Evolutionary conservation across 441 rosid species (phyloP).

Genomic region (Erodium texanum): DNA sequence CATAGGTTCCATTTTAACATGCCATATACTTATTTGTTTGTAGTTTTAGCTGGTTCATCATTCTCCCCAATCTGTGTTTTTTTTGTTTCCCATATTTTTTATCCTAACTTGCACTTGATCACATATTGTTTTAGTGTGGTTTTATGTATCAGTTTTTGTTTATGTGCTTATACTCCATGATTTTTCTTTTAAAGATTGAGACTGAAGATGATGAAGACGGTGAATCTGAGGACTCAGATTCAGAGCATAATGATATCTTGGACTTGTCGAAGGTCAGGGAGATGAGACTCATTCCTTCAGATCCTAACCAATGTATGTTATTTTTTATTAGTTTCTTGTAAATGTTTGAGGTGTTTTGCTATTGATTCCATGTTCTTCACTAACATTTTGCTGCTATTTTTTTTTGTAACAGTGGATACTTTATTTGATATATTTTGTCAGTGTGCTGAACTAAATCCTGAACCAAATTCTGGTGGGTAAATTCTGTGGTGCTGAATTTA

Average conservation of each 20-base stretch:
- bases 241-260: slow-evolving; percentile 38
- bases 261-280: slow-evolving; percentile 61
- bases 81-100: not conserved
- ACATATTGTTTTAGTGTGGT: too few species aligned
- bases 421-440: slow-evolving; percentile 76
- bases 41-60: not conserved
- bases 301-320: slow-evolving; percentile 53
- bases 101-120: too few species aligned
- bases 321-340: not conserved
- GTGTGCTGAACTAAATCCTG: slow-evolving; percentile 93
- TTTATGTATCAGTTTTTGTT: too few species aligned
- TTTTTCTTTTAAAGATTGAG: slow-evolving; percentile 54
- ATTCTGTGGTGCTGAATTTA: not conserved
- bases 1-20: too few species aligned
- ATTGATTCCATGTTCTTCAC: not conserved
- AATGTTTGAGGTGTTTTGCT: slow-evolving; percentile 8
- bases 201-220: slow-evolving; percentile 42
- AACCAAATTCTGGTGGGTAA: slow-evolving; percentile 56
- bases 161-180: not conserved
- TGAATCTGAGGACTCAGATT: slow-evolving; percentile 47
- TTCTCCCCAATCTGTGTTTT: not conserved
- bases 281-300: slow-evolving; percentile 94
- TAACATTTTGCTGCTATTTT: not conserved
- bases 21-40: too few species aligned
- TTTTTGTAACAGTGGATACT: slow-evolving; percentile 53